Evolutionary conservation across 1,284 basidiomycete genomes (phyloP), one percentile per base, ranked within the genome.

Genomic region (Coniophora puteana): DNA sequence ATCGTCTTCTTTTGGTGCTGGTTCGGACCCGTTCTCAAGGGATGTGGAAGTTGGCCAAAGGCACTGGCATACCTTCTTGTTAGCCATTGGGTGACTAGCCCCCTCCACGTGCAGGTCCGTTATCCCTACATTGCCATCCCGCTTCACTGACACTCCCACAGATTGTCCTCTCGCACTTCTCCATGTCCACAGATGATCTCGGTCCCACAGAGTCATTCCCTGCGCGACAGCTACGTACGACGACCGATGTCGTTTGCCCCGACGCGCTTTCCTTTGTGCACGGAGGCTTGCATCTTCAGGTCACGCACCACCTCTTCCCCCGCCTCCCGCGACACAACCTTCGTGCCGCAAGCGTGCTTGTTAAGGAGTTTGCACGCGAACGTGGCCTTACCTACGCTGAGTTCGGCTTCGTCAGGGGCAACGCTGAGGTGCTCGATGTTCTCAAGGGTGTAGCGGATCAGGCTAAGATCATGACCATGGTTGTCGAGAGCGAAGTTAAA

Each of bases 131-230:
- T 23, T 20, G 11, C 8, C 8, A 34, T 27, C 4, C 18, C 11
- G 13, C 42, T 52, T 38, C 40, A 34, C 13, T 4, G 8, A n/a
- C 26, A 25, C 23, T 17, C 27, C 10, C 30, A 18, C 58, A 97
- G 91, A 99, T 99, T 53, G 94, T 98, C 1, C 79, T 99, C 17
- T 98, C 94, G 3, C 95, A 99, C 68, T 99, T 96, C 66, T 90
- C 91, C 32, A 94, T 96, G 70, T 93, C 93, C 6, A 94, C 93
- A 1, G 86, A 76, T 8, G 95, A 98, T 58, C 73, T 98, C 18
- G 94, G 94, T 2, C 89, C 92, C 1, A 71, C 71, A 25, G 96
- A 99, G 62, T 93, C 89, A 2, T 99, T 98, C 70, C 77, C 89
- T 1, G 85, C 90, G 51, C 84, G 96, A 23, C 95, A 99, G 63